Evolutionary conservation across 345 rosid species (phyloP), one percentile per base, ranked within the genome.

Genomic region (Populus nigra): DNA sequence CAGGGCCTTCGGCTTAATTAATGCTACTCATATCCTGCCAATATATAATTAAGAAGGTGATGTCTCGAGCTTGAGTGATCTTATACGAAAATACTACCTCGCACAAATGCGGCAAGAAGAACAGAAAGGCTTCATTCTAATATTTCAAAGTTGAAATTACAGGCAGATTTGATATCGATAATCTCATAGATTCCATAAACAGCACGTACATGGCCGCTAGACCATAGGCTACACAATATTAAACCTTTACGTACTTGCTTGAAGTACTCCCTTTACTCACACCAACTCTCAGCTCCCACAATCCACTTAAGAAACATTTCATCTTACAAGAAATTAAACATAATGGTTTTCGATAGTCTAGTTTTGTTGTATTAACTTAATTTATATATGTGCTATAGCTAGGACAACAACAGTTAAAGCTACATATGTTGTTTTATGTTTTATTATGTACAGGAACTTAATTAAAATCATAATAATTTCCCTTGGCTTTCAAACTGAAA

Each of bases 401-500:
- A 50, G 81, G 65, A 78, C 50, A 79, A 53, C 70, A 67, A 61
- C 69, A 73, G 75, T 65, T 80, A 76, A 66, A 31, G 81, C 84
- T 75, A 85, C 53, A 59, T 18, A 38, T 39, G 41, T 69, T 47
- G 49, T 33, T 45, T 65, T 76, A 7, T 59, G 71, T 71, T 77
- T 85, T 77, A 76, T 80, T 80, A 86, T 88, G 78, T 88, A 89
- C 89, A 86, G 50, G 80, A 79, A 85, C 73, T 80, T 76, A 66
- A 33, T 33, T 33, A 79, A 87, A 41, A 23, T 71, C 43, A 71
- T 63, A 72, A 71, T 63, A 72, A 43, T 33, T 43, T 77, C 27
- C 38, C 75, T 33, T 43, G 71, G 68, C 31, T 29, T 80, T 73
- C 35, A 71, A 77, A 71, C 72, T 73, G 81, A 74, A 79, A 63